Evolutionary conservation across 306 rosid species (phyloP).

Genomic region (Echinosophora koreensis): DNA sequence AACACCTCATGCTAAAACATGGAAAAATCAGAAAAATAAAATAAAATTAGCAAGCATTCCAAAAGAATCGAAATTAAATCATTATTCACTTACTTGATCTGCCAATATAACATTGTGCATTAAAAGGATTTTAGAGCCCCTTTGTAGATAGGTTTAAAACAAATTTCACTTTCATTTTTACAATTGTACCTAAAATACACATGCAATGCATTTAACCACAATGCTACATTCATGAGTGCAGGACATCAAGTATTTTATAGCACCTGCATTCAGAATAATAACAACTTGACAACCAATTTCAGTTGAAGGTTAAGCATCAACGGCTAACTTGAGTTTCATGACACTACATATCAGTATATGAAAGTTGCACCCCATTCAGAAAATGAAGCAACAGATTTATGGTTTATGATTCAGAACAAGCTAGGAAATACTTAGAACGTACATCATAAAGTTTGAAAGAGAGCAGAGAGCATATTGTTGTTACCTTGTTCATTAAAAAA

Average conservation of each 20-base stretch:
- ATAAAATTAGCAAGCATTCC: slow-evolving; percentile 29
- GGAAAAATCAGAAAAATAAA: slow-evolving; percentile 23
- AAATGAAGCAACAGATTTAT: slow-evolving; percentile 8
- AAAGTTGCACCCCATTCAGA: slow-evolving; percentile 35
- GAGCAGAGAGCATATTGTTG: slow-evolving; percentile 18
- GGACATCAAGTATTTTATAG: slow-evolving; percentile 13
- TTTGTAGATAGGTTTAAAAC: background rate
- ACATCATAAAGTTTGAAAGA: slow-evolving; percentile 1
- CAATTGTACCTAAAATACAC: slow-evolving; percentile 14
- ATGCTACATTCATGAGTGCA: slow-evolving; percentile 4
- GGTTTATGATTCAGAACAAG: slow-evolving; percentile 40
- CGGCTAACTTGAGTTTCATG: background rate
- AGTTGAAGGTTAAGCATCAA: slow-evolving; percentile 5
- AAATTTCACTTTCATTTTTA: slow-evolving; percentile 12
- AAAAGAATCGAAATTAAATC: slow-evolving; percentile 10
- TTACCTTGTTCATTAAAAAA: slow-evolving; percentile 63
- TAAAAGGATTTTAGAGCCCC: slow-evolving; percentile 16
- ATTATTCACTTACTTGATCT: slow-evolving; percentile 26
- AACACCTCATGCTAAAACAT: slow-evolving; percentile 56
- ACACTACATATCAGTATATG: background rate
- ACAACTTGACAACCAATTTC: slow-evolving; percentile 1
- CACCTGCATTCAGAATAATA: slow-evolving; percentile 13
- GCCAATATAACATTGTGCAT: slow-evolving; percentile 16
- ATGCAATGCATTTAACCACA: slow-evolving; percentile 29
- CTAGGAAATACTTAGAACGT: background rate